A percentile compares a stretch with the other conserved stretches of the same genome.
phyloP scores from a whole-genome alignment of 176 grass and related monocot species.

The Saccharum officinarum region DNA sequence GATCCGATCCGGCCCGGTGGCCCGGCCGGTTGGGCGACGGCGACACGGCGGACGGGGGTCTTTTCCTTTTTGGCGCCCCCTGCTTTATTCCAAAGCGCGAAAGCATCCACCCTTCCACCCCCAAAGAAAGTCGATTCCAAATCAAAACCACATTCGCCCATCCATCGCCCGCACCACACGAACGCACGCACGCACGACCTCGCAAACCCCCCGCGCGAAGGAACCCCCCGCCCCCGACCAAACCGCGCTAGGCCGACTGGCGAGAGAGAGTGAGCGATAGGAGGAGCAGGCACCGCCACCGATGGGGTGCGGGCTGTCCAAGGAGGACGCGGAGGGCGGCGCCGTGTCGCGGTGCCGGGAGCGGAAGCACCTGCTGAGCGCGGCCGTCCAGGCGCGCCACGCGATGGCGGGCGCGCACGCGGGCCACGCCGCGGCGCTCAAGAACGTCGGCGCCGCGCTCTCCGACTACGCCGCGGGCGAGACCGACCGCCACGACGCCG shows the following conservation, averaged over 20 bases:
- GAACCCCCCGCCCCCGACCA: neutral
- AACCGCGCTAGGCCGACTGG: too few relatives aligned
- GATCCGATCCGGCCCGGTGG: neutral
- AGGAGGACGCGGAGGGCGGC: constrained; percentile 59
- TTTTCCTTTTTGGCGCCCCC: neutral
- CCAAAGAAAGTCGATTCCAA: neutral
- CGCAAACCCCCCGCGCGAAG: constrained; percentile 34
- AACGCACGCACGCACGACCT: neutral
- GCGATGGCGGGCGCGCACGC: constrained; percentile 65
- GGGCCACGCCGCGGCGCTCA: constrained; percentile 56
- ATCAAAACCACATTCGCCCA: neutral
- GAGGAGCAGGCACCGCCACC: neutral
- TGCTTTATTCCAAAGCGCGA: constrained; percentile 54
- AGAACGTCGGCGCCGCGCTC: constrained; percentile 71
- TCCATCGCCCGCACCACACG: too few relatives aligned
- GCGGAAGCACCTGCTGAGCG: constrained; percentile 50
- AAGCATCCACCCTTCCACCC: constrained; percentile 19
- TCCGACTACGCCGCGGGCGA: constrained; percentile 56
- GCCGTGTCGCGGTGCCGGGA: constrained; percentile 62
- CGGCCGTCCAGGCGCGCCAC: constrained; percentile 48
- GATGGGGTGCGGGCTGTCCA: constrained; percentile 78
- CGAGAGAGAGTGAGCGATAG: too few relatives aligned
- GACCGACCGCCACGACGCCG: neutral
- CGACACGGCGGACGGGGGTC: neutral
- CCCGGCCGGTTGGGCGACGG: neutral